Evolutionary conservation across 2,329 filamentous ascomycete species (phyloP).

Genomic region (Aspergillus calidoustus): DNA sequence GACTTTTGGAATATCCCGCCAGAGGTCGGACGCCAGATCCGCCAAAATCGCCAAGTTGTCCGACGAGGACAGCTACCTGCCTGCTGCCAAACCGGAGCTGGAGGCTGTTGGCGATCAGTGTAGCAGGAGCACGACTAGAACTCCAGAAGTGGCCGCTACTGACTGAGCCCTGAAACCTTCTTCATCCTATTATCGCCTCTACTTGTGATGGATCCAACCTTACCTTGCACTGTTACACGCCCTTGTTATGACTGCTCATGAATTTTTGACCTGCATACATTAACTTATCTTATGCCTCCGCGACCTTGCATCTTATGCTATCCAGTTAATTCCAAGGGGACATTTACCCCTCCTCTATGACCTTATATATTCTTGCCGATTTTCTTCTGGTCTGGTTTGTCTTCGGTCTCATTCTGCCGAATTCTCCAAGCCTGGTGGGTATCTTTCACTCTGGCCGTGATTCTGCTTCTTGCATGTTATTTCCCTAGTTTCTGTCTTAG

Average conservation of each 20-base stretch:
- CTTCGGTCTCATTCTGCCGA: background rate
- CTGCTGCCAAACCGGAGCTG: constrained; percentile 42
- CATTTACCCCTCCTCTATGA: constrained; percentile 17
- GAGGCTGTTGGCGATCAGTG: constrained; percentile 32
- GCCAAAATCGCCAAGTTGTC: constrained; percentile 42
- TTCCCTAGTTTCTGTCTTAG: constrained; percentile 16
- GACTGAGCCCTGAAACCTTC: constrained; percentile 26
- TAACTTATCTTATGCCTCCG: constrained; percentile 22
- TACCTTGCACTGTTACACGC: constrained; percentile 15
- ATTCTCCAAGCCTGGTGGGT: background rate
- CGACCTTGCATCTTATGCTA: constrained; percentile 19
- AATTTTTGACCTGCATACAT: constrained; percentile 26
- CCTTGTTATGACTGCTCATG: constrained; percentile 30
- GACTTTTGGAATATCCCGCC: constrained; percentile 23
- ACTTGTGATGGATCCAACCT: constrained; percentile 13
- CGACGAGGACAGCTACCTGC: constrained; percentile 34
- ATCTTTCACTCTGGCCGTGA: background rate
- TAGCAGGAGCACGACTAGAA: constrained; percentile 34
- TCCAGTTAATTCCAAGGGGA: constrained; percentile 7
- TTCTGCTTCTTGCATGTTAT: constrained; percentile 10
- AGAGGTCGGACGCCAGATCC: constrained; percentile 36
- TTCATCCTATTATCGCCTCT: background rate
- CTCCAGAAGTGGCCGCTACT: constrained; percentile 36
- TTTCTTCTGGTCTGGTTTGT: background rate
- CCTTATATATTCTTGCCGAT: constrained; percentile 2